phyloP scores from a whole-genome alignment of 148 eudicot species.

The Vaccinium darrowii region DNA sequence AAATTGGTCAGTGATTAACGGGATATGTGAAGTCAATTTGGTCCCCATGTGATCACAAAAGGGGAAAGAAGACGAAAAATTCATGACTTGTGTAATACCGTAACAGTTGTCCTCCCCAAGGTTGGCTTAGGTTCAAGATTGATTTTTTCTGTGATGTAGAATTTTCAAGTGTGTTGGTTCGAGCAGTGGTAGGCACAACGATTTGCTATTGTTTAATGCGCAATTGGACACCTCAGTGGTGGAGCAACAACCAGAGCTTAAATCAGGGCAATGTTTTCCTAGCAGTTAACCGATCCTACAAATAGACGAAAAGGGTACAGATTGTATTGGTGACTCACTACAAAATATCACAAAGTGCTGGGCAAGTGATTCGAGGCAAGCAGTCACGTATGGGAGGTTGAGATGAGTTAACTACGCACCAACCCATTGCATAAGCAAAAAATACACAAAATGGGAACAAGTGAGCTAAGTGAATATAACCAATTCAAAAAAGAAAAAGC shows the following conservation, averaged over 20 bases:
- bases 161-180: not conserved
- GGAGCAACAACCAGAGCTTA: not conserved
- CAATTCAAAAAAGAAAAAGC: not conserved
- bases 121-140: not conserved
- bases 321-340: not conserved
- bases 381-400: not conserved
- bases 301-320: not conserved
- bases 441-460: not conserved
- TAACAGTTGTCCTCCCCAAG: not conserved
- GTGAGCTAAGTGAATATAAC: no score
- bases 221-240: not conserved
- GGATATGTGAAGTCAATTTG: not conserved
- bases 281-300: not conserved
- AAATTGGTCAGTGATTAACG: not conserved
- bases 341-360: not conserved
- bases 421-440: not conserved
- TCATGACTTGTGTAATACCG: not conserved
- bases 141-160: not conserved
- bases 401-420: not conserved
- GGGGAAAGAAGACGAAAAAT: not conserved
- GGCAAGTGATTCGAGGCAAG: not conserved
- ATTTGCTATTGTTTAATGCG: not conserved
- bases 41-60: not conserved
- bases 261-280: not conserved
- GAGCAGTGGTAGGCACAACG: not conserved